These are phyloP conservation scores for Phytopythium kandeliae DNA, from an alignment of 352 stramenopile genomes.

Conservation along the genomic window DNA sequence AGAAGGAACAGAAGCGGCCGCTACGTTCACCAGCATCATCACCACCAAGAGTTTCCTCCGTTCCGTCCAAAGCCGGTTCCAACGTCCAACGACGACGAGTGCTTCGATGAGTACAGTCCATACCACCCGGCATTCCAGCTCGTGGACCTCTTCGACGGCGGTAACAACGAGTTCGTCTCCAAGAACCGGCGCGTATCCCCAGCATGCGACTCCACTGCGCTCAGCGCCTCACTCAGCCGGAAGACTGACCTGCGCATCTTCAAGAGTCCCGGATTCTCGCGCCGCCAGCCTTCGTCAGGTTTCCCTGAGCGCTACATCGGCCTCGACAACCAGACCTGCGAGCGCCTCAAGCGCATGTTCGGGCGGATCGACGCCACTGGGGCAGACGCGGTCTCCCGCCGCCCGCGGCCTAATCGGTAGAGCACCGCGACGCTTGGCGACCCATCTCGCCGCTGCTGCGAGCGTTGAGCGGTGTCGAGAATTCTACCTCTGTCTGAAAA, in stretches of 20 bases:
- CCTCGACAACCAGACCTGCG: conserved; percentile 67
- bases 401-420: background rate
- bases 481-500: no score
- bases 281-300: conserved; percentile 38
- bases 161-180: conserved; percentile 18
- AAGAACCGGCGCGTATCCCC: conserved; percentile 4
- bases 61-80: background rate
- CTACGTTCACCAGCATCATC: background rate
- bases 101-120: conserved; percentile 77
- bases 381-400: background rate
- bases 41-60: background rate
- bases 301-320: conserved; percentile 77
- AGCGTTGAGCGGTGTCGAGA: no score
- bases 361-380: conserved; percentile 41
- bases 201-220: background rate
- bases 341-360: conserved; percentile 73
- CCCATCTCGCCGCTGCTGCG: no score
- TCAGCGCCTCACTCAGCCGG: conserved; percentile 7
- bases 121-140: conserved; percentile 66
- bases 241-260: conserved; percentile 77
- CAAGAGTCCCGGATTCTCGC: conserved; percentile 51
- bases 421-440: no score
- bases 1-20: conserved; percentile 1
- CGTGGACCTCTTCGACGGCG: conserved; percentile 25
- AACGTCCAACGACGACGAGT: conserved; percentile 18